Evolutionary conservation across 371 early-diverging fungal species (phyloP).

Genomic region (Enterocytospora artemiae): DNA sequence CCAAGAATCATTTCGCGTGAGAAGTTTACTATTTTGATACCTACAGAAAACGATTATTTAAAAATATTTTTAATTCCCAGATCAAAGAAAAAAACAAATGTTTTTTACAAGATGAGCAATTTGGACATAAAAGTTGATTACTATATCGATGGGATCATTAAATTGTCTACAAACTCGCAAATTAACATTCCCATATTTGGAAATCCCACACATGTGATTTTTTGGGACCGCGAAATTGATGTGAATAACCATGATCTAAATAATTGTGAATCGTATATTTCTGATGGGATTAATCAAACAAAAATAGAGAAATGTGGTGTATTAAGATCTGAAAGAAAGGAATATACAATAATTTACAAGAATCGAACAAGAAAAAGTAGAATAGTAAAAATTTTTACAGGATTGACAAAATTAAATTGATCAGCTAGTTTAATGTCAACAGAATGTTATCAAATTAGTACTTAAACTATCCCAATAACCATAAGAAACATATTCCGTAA

Average conservation of each 20-base stretch:
- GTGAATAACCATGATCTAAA: too few species aligned
- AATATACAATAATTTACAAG: constrained; percentile 32
- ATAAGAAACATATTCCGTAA: too few species aligned
- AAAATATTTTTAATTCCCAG: constrained; percentile 16
- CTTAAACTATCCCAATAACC: too few species aligned
- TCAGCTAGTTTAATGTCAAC: too few species aligned
- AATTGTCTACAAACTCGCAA: constrained; percentile 11
- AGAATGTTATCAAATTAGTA: too few species aligned
- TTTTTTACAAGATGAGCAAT: constrained; percentile 23
- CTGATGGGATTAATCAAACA: constrained; percentile 9
- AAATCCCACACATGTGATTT: constrained; percentile 19
- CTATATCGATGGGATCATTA: constrained; percentile 32
- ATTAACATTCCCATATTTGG: constrained; percentile 16
- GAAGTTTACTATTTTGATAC: constrained; percentile 20
- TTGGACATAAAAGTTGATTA: constrained; percentile 8
- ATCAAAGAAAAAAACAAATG: constrained; percentile 12
- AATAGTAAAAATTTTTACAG: constrained; percentile 33
- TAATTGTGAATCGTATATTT: constrained; percentile 19
- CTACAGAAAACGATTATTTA: constrained; percentile 22
- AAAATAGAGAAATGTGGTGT: constrained; percentile 26
- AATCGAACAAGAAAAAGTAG: constrained; percentile 34
- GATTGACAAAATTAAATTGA: too few species aligned
- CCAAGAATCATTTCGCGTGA: constrained; percentile 28
- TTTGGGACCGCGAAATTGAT: too few species aligned
- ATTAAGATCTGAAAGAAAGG: constrained; percentile 25